phyloP scores from a whole-genome alignment of 805 yeast species.

The Spathaspora sp. region DNA sequence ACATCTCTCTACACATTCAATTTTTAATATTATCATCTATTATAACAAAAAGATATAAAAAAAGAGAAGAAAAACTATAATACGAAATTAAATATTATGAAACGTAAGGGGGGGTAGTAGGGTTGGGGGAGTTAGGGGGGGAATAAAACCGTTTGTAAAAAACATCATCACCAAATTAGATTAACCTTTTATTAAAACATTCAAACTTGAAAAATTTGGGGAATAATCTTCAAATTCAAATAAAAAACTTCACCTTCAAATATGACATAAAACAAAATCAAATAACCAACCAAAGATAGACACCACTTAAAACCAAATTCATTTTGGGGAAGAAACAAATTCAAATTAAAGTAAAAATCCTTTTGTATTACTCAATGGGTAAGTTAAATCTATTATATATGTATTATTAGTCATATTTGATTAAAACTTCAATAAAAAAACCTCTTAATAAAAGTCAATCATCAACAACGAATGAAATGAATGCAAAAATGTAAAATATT shows the following conservation, averaged over 20 bases:
- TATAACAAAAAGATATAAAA: constrained; percentile 10
- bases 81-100: constrained; percentile 24
- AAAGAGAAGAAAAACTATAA: constrained; percentile 14
- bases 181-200: background rate
- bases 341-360: no score
- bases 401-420: background rate
- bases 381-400: background rate
- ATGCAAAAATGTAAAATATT: constrained; percentile 2
- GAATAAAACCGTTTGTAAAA: background rate
- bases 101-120: constrained; percentile 4
- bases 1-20: background rate
- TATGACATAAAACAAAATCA: background rate
- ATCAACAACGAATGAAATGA: constrained; percentile 2
- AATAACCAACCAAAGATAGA: background rate
- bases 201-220: background rate
- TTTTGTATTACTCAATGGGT: background rate
- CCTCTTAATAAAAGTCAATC: background rate
- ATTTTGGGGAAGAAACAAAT: background rate
- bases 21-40: constrained; percentile 22
- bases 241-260: background rate
- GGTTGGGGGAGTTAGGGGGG: background rate
- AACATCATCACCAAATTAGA: background rate
- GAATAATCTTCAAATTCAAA: background rate
- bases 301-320: background rate
- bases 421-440: background rate